phyloP scores from a whole-genome alignment of 805 yeast species.

The Phaffomyces opuntiae region DNA sequence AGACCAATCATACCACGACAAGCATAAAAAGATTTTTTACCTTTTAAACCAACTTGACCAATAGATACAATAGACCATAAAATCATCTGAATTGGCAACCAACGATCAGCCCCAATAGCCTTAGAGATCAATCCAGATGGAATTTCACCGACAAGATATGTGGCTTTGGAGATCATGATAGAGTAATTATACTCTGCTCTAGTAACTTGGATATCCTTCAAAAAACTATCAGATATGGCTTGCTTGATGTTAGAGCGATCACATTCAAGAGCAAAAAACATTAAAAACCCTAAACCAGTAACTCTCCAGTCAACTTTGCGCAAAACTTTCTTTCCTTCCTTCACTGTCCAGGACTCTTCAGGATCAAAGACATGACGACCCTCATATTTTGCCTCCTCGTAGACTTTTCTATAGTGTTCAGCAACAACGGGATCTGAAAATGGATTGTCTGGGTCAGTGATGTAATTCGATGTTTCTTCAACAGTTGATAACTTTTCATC shows the following conservation, averaged over 20 bases:
- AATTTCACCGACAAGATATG: constrained; percentile 54
- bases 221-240: constrained; percentile 51
- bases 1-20: constrained; percentile 47
- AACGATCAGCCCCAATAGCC: constrained; percentile 51
- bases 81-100: constrained; percentile 54
- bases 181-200: constrained; percentile 56
- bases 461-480: no score
- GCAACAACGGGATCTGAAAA: no score
- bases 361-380: constrained; percentile 42
- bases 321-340: constrained; percentile 42
- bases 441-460: no score
- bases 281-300: constrained; percentile 46
- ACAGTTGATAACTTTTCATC: no score
- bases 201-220: constrained; percentile 42
- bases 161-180: constrained; percentile 38
- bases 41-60: constrained; percentile 39
- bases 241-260: constrained; percentile 53
- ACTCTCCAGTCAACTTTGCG: constrained; percentile 49
- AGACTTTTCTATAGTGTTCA: no score
- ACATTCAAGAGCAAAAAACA: constrained; percentile 51
- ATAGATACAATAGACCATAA: constrained; percentile 52
- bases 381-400: no score
- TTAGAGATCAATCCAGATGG: constrained; percentile 62
- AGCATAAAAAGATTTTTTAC: constrained; percentile 35
- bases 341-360: constrained; percentile 41